A percentile compares a stretch with the other conserved stretches of the same genome.
Conservation (phyloP, 2,329 filamentous ascomycete species). For the Trichoderma hamatum region DNA sequence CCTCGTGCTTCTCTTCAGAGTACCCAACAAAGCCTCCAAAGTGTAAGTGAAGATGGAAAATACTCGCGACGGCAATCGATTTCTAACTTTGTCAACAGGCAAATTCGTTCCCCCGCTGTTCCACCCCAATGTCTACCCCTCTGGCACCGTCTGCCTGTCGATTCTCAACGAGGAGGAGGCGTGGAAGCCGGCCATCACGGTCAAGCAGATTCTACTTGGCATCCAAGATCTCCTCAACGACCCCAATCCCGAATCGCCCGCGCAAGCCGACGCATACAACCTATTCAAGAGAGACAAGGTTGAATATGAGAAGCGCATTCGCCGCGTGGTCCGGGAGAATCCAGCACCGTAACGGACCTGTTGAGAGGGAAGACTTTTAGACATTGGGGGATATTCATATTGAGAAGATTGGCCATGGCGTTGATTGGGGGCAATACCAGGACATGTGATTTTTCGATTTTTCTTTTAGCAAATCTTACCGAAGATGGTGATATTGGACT, state of each 20-base stretch:
- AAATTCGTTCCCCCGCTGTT: conserved; percentile 96
- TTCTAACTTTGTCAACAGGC: conserved; percentile 56
- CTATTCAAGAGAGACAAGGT: conserved; percentile 86
- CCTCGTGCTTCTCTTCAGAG: conserved; percentile 56
- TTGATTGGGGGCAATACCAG: conserved; percentile 38
- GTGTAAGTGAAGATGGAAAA: conserved; percentile 64
- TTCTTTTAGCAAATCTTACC: neutral
- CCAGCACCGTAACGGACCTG: conserved; percentile 63
- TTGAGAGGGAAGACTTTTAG: neutral
- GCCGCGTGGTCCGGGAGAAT: conserved; percentile 86
- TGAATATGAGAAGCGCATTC: conserved; percentile 88
- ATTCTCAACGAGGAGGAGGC: conserved; percentile 98
- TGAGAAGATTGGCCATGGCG: conserved; percentile 35
- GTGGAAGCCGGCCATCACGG: conserved; percentile 97
- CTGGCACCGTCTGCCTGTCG: conserved; percentile 93
- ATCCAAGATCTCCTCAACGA: conserved; percentile 96
- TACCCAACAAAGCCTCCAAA: conserved; percentile 99
- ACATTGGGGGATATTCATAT: conserved; percentile 10
- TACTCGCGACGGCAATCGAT: neutral
- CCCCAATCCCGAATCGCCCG: conserved; percentile 94
- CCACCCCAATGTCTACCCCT: conserved; percentile 98
- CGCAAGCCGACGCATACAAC: conserved; percentile 96
- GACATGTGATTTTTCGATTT: conserved; percentile 32
- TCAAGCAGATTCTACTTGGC: conserved; percentile 95
- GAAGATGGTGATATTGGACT: neutral